Percentiles rank a stretch among this genome's conserved stretches.
Conservation (phyloP, 768 basidiomycete genomes). For the Tricholoma saponaceum region DNA sequence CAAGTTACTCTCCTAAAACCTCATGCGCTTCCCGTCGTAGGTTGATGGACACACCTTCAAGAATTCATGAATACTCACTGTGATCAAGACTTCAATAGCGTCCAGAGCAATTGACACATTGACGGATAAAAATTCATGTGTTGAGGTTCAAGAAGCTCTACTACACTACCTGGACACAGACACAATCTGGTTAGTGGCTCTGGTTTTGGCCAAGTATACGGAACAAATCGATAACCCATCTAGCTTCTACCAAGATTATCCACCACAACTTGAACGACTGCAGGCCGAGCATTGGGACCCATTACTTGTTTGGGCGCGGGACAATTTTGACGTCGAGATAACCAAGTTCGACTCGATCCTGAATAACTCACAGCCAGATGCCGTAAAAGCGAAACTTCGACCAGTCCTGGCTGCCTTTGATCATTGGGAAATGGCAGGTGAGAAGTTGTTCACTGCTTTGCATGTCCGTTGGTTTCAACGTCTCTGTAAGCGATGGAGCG, state of each 20-base stretch:
- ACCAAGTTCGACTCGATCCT: constrained; percentile 69
- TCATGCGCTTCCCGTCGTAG: constrained; percentile 87
- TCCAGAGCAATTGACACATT: constrained; percentile 88
- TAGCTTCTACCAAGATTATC: constrained; percentile 83
- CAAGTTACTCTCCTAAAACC: constrained; percentile 83
- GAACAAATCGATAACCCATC: background rate
- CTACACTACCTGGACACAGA: constrained; percentile 92
- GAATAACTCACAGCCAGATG: constrained; percentile 62
- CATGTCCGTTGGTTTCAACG: background rate
- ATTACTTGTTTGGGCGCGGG: constrained; percentile 71
- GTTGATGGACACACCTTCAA: constrained; percentile 6
- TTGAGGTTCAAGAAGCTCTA: constrained; percentile 62
- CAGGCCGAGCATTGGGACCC: constrained; percentile 89
- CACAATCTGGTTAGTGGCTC: constrained; percentile 68
- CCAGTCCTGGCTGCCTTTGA: constrained; percentile 61
- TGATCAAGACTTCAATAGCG: constrained; percentile 77
- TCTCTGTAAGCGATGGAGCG: constrained; percentile 79
- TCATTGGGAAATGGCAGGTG: constrained; percentile 87
- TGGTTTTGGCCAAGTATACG: background rate
- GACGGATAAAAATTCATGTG: constrained; percentile 47
- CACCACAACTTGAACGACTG: constrained; percentile 67
- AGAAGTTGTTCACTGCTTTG: constrained; percentile 19
- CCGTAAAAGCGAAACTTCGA: constrained; percentile 58
- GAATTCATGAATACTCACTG: constrained; percentile 4
- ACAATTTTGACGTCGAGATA: constrained; percentile 65